Percentiles rank a stretch among this genome's conserved stretches.
phyloP scores from a whole-genome alignment of 1,139 yeast genomes.

The Candida gigantensis region DNA sequence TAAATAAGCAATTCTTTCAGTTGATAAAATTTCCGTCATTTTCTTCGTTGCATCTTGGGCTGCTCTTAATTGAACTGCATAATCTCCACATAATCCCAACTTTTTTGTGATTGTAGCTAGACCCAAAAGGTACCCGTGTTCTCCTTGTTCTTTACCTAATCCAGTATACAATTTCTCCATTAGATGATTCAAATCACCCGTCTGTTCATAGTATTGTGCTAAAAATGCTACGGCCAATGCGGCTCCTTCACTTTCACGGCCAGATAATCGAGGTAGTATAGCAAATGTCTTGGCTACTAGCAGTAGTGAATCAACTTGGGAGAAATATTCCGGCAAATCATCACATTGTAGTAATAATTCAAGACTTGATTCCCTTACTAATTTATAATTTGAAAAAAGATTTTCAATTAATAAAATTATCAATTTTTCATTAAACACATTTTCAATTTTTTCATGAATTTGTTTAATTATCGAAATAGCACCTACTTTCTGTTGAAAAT shows the following conservation, averaged over 20 bases:
- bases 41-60: constrained; percentile 8
- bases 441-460: constrained; percentile 28
- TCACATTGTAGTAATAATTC: constrained; percentile 47
- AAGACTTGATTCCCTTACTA: constrained; percentile 59
- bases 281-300: constrained; percentile 38
- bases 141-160: constrained; percentile 4
- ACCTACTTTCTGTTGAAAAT: constrained; percentile 56
- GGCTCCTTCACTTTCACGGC: constrained; percentile 81
- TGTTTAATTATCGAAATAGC: constrained; percentile 13
- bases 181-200: constrained; percentile 1
- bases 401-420: constrained; percentile 57
- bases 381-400: constrained; percentile 72
- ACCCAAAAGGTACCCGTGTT: constrained; percentile 10
- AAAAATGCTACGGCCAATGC: constrained; percentile 42
- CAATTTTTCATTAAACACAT: constrained; percentile 22
- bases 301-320: constrained; percentile 22
- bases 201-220: constrained; percentile 6
- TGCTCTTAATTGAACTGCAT: not conserved
- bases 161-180: constrained; percentile 4
- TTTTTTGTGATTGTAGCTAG: constrained; percentile 3
- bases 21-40: constrained; percentile 49
- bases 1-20: constrained; percentile 9
- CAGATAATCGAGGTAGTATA: constrained; percentile 57
- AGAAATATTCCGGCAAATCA: constrained; percentile 5
- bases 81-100: constrained; percentile 1